These are phyloP conservation scores for Boletus rubroflammeus DNA, from an alignment of 768 basidiomycete genomes.

Conservation along the genomic window DNA sequence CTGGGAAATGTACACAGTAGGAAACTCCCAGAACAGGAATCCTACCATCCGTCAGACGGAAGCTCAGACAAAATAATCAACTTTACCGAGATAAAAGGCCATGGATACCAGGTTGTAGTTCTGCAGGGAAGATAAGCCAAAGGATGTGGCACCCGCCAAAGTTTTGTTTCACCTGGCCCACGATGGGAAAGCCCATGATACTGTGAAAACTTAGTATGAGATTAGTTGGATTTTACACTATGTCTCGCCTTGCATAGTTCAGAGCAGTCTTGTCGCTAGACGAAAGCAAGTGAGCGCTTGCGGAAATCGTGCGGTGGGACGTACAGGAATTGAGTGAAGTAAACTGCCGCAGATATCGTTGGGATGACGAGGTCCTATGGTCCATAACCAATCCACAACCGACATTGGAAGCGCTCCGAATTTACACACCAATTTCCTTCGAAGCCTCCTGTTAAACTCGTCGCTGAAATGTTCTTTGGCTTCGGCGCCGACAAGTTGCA, in stretches of 20 bases:
- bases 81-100: slow-evolving; percentile 59
- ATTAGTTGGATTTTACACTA: too few species aligned
- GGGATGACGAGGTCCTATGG: slow-evolving; percentile 50
- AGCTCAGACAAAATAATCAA: background rate
- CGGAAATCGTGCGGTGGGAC: slow-evolving; percentile 11
- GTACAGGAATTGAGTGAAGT: slow-evolving; percentile 65
- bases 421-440: slow-evolving; percentile 52
- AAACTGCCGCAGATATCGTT: slow-evolving; percentile 58
- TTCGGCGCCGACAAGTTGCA: slow-evolving; percentile 55
- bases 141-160: background rate
- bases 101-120: slow-evolving; percentile 61
- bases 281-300: slow-evolving; percentile 1
- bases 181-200: slow-evolving; percentile 65
- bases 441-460: slow-evolving; percentile 54
- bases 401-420: background rate
- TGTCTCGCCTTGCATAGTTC: slow-evolving; percentile 60
- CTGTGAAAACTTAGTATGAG: slow-evolving; percentile 27
- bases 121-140: slow-evolving; percentile 29
- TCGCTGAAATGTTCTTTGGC: slow-evolving; percentile 52
- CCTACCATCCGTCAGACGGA: slow-evolving; percentile 32
- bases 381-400: background rate
- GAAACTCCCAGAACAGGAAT: slow-evolving; percentile 60
- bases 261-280: slow-evolving; percentile 64
- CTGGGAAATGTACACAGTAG: slow-evolving; percentile 63
- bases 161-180: slow-evolving; percentile 44